Percentiles rank a stretch among this genome's conserved stretches.
Conservation (phyloP, 371 early-diverging fungal genomes). For the Mycotypha africana region DNA sequence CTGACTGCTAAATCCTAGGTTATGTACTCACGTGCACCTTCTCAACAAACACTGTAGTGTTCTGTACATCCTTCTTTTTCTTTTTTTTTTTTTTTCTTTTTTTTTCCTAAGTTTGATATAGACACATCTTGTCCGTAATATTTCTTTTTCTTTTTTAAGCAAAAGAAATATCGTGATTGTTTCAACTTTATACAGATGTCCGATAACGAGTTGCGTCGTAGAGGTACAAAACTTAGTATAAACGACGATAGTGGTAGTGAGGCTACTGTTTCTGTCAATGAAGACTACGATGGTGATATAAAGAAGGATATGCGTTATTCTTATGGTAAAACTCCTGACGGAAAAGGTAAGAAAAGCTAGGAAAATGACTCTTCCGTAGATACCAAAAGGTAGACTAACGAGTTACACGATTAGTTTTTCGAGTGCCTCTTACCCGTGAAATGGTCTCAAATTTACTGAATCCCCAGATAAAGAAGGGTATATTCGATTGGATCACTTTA, state of each 20-base stretch:
- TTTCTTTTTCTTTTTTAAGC: too few species aligned
- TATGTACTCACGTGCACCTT: too few species aligned
- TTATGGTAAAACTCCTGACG: slow-evolving; percentile 56
- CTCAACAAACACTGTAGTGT: too few species aligned
- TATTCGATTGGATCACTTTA: slow-evolving; percentile 74
- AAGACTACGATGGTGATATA: slow-evolving; percentile 18
- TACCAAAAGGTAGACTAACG: background rate
- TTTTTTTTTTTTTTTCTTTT: too few species aligned
- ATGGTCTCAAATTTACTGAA: slow-evolving; percentile 71
- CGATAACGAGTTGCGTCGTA: slow-evolving; percentile 29
- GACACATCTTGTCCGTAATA: too few species aligned
- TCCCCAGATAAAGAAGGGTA: slow-evolving; percentile 57
- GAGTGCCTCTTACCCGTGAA: slow-evolving; percentile 72
- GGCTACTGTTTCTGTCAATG: slow-evolving; percentile 7
- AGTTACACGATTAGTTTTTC: slow-evolving; percentile 40
- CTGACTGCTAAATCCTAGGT: too few species aligned
- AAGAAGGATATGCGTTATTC: slow-evolving; percentile 34
- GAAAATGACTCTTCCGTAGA: background rate
- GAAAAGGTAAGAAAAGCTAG: slow-evolving; percentile 31
- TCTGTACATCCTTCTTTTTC: too few species aligned
- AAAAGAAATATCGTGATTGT: too few species aligned
- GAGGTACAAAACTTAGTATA: slow-evolving; percentile 7
- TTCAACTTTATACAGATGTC: too few species aligned
- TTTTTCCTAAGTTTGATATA: too few species aligned
- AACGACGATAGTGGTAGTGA: slow-evolving; percentile 8